Conservation (phyloP, 2,329 filamentous ascomycete species). For the Monilinia aucupariae region DNA sequence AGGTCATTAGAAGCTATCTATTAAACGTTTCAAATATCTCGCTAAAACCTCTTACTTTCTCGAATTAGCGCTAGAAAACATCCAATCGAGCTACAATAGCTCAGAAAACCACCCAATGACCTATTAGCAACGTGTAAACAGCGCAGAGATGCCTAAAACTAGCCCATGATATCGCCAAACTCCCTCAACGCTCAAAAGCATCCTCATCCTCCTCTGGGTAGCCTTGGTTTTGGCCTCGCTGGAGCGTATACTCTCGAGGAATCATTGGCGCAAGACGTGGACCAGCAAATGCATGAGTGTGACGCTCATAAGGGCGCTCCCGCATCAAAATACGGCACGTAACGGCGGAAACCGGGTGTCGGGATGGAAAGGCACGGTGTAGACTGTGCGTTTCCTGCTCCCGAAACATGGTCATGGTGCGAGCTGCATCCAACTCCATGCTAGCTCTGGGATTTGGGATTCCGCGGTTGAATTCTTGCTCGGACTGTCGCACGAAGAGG, state of each 20-base stretch:
- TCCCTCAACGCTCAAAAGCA: background rate
- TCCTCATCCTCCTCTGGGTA: background rate
- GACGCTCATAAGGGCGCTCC: background rate
- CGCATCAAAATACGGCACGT: background rate
- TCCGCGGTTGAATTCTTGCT: no score
- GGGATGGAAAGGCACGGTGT: no score
- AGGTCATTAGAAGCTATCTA: background rate
- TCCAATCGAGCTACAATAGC: background rate
- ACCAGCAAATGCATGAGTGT: background rate
- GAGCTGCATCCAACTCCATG: background rate
- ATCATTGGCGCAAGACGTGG: background rate
- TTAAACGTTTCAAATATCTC: background rate
- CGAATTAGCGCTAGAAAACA: background rate
- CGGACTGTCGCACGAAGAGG: background rate
- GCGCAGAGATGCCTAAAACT: background rate
- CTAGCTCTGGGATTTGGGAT: background rate
- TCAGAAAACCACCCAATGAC: background rate
- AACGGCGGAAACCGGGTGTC: fast-evolving
- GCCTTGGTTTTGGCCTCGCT: background rate
- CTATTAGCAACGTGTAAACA: background rate
- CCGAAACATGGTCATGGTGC: constrained; percentile 4
- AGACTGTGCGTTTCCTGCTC: background rate
- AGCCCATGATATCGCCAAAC: background rate
- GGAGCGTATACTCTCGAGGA: background rate
- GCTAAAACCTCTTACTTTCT: background rate